Conservation (phyloP, 2,329 filamentous ascomycete genomes). For the Venturia carpophila region DNA sequence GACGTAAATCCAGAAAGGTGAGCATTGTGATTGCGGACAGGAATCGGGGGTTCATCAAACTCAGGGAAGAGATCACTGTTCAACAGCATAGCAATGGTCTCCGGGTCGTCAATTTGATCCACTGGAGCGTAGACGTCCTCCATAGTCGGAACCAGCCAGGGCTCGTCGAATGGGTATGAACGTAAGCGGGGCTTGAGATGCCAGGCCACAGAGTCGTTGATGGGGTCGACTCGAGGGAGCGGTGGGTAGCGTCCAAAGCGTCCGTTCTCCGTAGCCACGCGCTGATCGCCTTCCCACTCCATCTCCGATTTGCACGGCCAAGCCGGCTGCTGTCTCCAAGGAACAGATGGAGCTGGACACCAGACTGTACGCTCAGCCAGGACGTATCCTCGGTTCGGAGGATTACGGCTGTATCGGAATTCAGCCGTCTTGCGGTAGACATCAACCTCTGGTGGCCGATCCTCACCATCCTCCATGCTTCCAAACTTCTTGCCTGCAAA, state of each 20-base stretch:
- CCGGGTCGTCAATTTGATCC: slow-evolving; percentile 12
- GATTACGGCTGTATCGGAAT: slow-evolving; percentile 10
- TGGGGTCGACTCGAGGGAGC: slow-evolving; percentile 13
- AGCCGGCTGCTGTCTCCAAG: slow-evolving; percentile 1
- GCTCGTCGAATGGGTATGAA: slow-evolving; percentile 11
- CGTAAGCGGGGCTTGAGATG: background rate
- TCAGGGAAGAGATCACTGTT: slow-evolving; percentile 12
- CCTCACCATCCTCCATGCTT: background rate
- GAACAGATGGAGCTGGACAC: background rate
- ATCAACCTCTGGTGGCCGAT: background rate
- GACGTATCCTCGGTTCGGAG: slow-evolving; percentile 1
- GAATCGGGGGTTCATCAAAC: slow-evolving; percentile 4
- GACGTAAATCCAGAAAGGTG: background rate
- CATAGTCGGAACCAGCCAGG: slow-evolving; percentile 14
- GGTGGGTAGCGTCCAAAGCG: slow-evolving; percentile 16
- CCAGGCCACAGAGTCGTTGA: slow-evolving; percentile 10
- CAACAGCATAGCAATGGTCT: slow-evolving; percentile 8
- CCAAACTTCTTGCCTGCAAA: slow-evolving; percentile 11
- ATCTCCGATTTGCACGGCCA: slow-evolving; percentile 16
- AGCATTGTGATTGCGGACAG: slow-evolving; percentile 5
- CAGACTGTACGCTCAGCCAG: slow-evolving; percentile 16
- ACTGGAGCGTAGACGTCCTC: slow-evolving; percentile 15
- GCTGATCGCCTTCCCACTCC: slow-evolving; percentile 18
- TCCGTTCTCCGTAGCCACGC: slow-evolving; percentile 16
- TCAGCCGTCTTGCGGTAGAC: background rate